Base-by-base conservation (phyloP, 805 yeast species). In the Saccharomycopsis sp. region DNA sequence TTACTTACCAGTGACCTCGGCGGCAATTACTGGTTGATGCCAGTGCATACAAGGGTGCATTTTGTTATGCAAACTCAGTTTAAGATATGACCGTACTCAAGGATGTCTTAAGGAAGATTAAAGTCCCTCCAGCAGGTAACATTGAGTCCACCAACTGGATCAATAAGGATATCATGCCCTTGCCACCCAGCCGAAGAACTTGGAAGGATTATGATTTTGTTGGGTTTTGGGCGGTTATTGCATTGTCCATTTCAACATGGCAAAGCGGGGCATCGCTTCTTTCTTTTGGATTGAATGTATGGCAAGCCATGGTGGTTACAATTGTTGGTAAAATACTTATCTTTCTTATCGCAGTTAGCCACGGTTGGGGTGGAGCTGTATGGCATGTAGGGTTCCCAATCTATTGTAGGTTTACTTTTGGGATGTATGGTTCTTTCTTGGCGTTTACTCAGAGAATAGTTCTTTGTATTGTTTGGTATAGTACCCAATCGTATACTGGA, bases 341-440 rank as follows among this genome's bases (percentile, higher is more conserved):
- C 56, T 72, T 75, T 47, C 61, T 70, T 2, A 67, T 75, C 51
- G 77, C 81, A 9, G 66, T 76, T 5, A 66, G 73, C 12, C 78
- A 77, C 60, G 79, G 81, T 38, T 73, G 75, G 66, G 76, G 74
- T 15, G 84, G 84, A 38, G 73, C 77, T 5, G 71, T 72, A 22
- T 80, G 74, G 67, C 83, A 78, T 65, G 71, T 80, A 49, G 82
- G 83, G 0, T 80, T 72, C 62, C 75, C 83, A 2, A 72, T 80
- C 9, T 71, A 71, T 55, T 69, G 73, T 23, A 67, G 84, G 54
- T 71, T 73, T 53, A 68, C 76, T 0, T 80, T 76, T 68, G 84
- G 85, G 8, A 69, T 78, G 42, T 67, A 71, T 59, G 82, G 83
- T 2, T 72, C 78, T 3, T 70, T 67, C 51, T 57, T 79, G 25